Percentiles rank a stretch among this genome's conserved stretches.
Evolutionary conservation across 192 early-diverging fungal species (phyloP).

Genomic region (Backusella parvicylindrica): DNA sequence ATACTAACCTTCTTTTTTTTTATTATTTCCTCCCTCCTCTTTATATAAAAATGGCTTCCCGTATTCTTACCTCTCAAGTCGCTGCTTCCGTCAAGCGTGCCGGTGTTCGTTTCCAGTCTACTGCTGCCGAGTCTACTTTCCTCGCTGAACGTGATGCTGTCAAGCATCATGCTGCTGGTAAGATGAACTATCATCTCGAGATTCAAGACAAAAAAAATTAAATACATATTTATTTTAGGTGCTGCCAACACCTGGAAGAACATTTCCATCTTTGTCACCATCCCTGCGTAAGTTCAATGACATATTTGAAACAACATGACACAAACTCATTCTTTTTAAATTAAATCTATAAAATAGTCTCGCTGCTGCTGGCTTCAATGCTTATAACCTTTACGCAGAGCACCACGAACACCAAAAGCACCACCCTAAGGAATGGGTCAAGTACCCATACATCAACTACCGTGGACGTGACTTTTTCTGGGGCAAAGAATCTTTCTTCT

Average conservation of each 20-base stretch:
- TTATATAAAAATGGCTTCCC: constrained; percentile 6
- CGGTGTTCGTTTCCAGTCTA: constrained; percentile 30
- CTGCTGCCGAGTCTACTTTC: constrained; percentile 1
- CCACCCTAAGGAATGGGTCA: constrained; percentile 28
- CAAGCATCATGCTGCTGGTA: constrained; percentile 34
- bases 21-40: background rate
- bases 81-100: constrained; percentile 18
- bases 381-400: constrained; percentile 30
- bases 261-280: constrained; percentile 35
- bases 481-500: constrained; percentile 34
- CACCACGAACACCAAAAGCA: constrained; percentile 29
- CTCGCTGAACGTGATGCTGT: constrained; percentile 32
- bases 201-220: background rate
- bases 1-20: too few species aligned
- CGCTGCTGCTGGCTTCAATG: constrained; percentile 32
- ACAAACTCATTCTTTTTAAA: background rate
- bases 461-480: constrained; percentile 51
- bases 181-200: background rate
- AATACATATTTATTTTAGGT: constrained; percentile 5
- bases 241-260: constrained; percentile 37
- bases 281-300: constrained; percentile 30
- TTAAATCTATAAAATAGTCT: too few species aligned
- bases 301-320: background rate
- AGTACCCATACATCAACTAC: constrained; percentile 42
- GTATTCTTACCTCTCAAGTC: constrained; percentile 6